These are phyloP conservation scores for Leptosphaerulina australis DNA, from an alignment of 2,329 filamentous ascomycete genomes.

Conservation along the genomic window DNA sequence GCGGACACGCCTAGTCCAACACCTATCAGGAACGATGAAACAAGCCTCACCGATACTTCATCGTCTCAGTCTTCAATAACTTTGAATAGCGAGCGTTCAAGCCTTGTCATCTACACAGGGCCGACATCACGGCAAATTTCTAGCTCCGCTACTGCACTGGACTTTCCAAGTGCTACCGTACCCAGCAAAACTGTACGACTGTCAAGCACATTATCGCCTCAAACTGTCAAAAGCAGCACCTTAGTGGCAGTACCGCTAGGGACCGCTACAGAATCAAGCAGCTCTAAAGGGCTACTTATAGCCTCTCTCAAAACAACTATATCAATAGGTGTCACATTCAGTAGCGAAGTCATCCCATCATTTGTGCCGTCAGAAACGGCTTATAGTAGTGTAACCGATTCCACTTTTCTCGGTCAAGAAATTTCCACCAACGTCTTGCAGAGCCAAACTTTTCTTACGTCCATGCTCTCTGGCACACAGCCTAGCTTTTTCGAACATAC, in stretches of 20 bases:
- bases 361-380: constrained; percentile 4
- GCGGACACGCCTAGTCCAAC: not conserved
- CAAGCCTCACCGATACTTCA: not conserved
- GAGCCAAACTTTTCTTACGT: not conserved
- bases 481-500: not conserved
- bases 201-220: not conserved
- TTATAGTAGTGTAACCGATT: not conserved
- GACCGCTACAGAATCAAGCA: not conserved
- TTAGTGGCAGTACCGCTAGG: not conserved
- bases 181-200: not conserved
- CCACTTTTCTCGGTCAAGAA: not conserved
- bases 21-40: not conserved
- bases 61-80: not conserved
- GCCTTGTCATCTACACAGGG: not conserved
- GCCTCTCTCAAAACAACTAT: not conserved
- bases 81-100: not conserved
- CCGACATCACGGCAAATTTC: not conserved
- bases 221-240: not conserved
- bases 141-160: not conserved
- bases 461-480: not conserved
- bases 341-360: not conserved
- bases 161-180: not conserved
- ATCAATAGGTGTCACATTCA: not conserved
- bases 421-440: not conserved
- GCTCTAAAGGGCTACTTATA: not conserved